Evolutionary conservation across 1,284 basidiomycete genomes (phyloP).

Genomic region (Ceratorhiza oryzae-sativae): DNA sequence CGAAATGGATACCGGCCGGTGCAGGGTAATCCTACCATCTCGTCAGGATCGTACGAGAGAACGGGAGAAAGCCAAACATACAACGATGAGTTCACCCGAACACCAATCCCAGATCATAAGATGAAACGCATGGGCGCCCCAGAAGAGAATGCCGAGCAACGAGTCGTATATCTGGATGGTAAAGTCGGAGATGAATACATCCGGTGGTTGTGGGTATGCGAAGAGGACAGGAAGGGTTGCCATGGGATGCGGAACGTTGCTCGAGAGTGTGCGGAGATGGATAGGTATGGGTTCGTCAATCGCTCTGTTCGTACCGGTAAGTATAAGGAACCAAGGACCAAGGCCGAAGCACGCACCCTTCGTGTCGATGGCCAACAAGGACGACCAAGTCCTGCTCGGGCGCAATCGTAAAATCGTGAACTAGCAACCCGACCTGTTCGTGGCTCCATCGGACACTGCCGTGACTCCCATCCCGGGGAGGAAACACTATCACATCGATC

Average conservation of each 20-base stretch:
- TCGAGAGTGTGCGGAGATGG: constrained; percentile 29
- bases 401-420: constrained; percentile 38
- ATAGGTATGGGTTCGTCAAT: constrained; percentile 30
- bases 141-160: constrained; percentile 34
- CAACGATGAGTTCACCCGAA: constrained; percentile 28
- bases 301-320: background rate
- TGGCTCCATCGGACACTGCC: constrained; percentile 4
- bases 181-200: constrained; percentile 36
- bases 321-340: background rate
- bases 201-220: constrained; percentile 31
- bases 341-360: constrained; percentile 9
- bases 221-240: constrained; percentile 37
- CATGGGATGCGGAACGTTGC: constrained; percentile 35
- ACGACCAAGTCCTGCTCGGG: constrained; percentile 35
- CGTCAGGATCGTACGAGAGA: background rate
- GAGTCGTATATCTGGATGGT: constrained; percentile 38
- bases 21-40: constrained; percentile 26
- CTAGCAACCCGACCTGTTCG: constrained; percentile 27
- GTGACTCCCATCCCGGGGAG: constrained; percentile 2
- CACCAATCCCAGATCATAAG: constrained; percentile 38
- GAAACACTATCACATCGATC: constrained; percentile 35
- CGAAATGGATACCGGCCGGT: constrained; percentile 34
- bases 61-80: background rate
- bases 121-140: constrained; percentile 37
- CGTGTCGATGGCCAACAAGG: constrained; percentile 33